A percentile compares a stretch with the other conserved stretches of the same genome.
These are phyloP conservation scores for Hypseocharis bilobata DNA, from an alignment of 441 rosid species.

Conservation along the genomic window DNA sequence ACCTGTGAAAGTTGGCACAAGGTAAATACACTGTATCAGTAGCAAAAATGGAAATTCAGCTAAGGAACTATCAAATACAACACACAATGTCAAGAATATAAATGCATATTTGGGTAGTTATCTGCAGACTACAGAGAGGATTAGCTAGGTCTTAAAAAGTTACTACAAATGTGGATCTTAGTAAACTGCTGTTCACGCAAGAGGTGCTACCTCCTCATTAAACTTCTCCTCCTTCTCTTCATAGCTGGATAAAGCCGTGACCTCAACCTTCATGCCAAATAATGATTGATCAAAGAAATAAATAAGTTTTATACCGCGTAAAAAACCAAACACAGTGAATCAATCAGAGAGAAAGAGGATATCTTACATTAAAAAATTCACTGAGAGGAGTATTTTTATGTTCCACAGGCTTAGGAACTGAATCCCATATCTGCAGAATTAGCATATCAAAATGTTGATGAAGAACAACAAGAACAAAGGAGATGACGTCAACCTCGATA, in stretches of 20 bases:
- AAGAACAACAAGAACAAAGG: conserved; percentile 2
- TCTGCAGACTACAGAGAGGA: not conserved
- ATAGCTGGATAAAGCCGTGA: conserved; percentile 69
- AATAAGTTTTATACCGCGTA: not conserved
- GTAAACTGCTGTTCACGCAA: conserved; percentile 6
- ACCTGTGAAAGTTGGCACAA: conserved; percentile 42
- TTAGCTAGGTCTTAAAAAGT: not conserved
- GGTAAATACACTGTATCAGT: conserved; percentile 9
- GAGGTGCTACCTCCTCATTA: conserved; percentile 56
- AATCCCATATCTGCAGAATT: conserved; percentile 75
- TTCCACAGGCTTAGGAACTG: conserved; percentile 58
- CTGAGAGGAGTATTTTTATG: conserved; percentile 56
- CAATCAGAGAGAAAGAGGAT: not conserved
- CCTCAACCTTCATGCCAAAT: conserved; percentile 57
- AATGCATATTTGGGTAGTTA: conserved; percentile 1
- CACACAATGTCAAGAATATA: too few relatives aligned
- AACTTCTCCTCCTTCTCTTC: conserved; percentile 72
- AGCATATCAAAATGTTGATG: conserved; percentile 17
- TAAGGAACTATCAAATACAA: not conserved
- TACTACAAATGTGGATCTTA: not conserved
- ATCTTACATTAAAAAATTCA: conserved; percentile 75
- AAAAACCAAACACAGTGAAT: not conserved
- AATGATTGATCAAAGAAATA: conserved; percentile 1
- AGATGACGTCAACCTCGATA: not conserved
- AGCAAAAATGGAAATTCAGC: not conserved